phyloP scores from a whole-genome alignment of 163 green algal genomes.

The Volvox carteri region DNA sequence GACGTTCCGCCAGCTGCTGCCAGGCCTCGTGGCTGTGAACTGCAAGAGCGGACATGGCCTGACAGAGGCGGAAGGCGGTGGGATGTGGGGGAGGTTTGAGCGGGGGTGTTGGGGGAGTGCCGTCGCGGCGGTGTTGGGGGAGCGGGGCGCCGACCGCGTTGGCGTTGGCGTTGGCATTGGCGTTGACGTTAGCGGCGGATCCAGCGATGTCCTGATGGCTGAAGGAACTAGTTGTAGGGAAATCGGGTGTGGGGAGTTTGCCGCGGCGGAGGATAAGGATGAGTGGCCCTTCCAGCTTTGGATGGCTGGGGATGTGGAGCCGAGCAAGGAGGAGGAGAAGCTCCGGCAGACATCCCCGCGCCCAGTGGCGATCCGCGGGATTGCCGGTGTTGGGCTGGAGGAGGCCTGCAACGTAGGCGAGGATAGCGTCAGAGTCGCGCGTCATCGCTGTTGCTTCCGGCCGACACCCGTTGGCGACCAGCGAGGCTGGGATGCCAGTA shows the following conservation, averaged over 20 bases:
- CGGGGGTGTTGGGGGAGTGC: background rate
- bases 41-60: constrained; percentile 3
- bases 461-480: background rate
- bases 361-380: background rate
- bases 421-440: constrained; percentile 9
- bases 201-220: too few species aligned
- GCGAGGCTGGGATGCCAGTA: background rate
- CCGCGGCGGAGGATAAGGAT: background rate
- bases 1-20: constrained; percentile 37
- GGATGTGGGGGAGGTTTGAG: background rate
- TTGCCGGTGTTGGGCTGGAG: background rate
- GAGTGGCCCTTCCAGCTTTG: constrained; percentile 20
- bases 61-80: background rate
- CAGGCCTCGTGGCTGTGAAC: constrained; percentile 38
- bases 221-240: too few species aligned
- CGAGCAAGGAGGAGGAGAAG: constrained; percentile 28
- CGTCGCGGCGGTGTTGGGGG: background rate
- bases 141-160: background rate
- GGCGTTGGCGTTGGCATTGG: background rate
- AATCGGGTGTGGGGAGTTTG: background rate
- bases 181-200: too few species aligned
- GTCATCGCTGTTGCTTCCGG: background rate
- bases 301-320: background rate
- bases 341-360: constrained; percentile 3
- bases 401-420: background rate